Conservation (phyloP, 2,329 filamentous ascomycete species). For the Aspergillus oerlinghausenensis region DNA sequence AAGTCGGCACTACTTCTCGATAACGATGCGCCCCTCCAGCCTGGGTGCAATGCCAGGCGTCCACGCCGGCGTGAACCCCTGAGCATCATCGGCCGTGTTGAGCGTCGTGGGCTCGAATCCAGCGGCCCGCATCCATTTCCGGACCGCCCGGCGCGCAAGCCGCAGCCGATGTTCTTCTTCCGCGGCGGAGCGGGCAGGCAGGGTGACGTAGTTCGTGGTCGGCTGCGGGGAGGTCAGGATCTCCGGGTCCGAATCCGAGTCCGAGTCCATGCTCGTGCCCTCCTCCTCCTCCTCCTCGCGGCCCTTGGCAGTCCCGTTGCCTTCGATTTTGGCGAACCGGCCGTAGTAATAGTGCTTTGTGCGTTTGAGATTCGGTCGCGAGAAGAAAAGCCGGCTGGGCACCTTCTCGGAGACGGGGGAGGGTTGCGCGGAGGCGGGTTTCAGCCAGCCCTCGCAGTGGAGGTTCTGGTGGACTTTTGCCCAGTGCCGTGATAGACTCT, state of each 20-base stretch:
- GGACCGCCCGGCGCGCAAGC: slow-evolving; percentile 64
- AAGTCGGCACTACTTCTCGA: slow-evolving; percentile 10
- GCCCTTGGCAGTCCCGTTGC: slow-evolving; percentile 40
- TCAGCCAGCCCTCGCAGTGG: slow-evolving; percentile 48
- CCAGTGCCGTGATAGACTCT: slow-evolving; percentile 62
- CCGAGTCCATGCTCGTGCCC: slow-evolving; percentile 38
- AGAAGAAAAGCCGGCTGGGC: slow-evolving; percentile 7
- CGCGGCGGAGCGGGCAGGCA: slow-evolving; percentile 35
- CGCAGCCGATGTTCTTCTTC: slow-evolving; percentile 55
- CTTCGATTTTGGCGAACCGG: slow-evolving; percentile 23
- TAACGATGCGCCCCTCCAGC: slow-evolving; percentile 68
- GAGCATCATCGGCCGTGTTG: slow-evolving; percentile 52
- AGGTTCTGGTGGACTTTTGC: slow-evolving; percentile 58
- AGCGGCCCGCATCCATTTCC: slow-evolving; percentile 68
- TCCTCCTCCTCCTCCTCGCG: slow-evolving; percentile 38
- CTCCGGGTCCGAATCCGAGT: slow-evolving; percentile 39
- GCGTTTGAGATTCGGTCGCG: slow-evolving; percentile 19
- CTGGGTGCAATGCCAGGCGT: slow-evolving; percentile 73
- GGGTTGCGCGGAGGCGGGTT: slow-evolving; percentile 35
- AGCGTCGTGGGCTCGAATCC: slow-evolving; percentile 51
- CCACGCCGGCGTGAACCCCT: slow-evolving; percentile 64
- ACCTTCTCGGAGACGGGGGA: slow-evolving; percentile 24
- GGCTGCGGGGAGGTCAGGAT: slow-evolving; percentile 32
- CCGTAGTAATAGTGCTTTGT: slow-evolving; percentile 29
- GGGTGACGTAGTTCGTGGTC: slow-evolving; percentile 36